Percentiles rank a stretch among this genome's conserved stretches.
Evolutionary conservation across 805 yeast species (phyloP).

Genomic region (Maudiozyma barnettii): DNA sequence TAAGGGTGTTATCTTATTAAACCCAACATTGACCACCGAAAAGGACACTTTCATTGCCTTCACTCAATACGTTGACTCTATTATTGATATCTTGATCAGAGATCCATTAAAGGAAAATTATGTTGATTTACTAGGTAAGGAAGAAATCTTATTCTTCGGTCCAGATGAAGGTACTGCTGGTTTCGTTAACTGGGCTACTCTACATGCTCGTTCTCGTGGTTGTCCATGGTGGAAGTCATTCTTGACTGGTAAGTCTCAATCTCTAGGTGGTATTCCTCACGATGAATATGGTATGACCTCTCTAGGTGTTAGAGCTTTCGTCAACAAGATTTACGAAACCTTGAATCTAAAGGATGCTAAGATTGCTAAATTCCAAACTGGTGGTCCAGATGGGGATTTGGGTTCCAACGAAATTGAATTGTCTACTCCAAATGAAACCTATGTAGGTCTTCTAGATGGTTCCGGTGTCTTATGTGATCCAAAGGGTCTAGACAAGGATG

Average conservation of each 20-base stretch:
- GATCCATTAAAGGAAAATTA: constrained; percentile 76
- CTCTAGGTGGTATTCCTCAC: constrained; percentile 95
- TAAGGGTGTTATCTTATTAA: constrained; percentile 88
- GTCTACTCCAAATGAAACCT: constrained; percentile 64
- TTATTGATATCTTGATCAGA: constrained; percentile 73
- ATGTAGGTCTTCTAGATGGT: constrained; percentile 88
- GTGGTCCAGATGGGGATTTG: constrained; percentile 98
- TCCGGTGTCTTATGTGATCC: constrained; percentile 93
- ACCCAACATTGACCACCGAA: constrained; percentile 60
- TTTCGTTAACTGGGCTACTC: constrained; percentile 94
- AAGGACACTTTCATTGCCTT: constrained; percentile 76
- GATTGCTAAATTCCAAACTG: constrained; percentile 83
- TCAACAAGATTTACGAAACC: constrained; percentile 78
- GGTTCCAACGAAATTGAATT: constrained; percentile 92
- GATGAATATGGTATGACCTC: constrained; percentile 98
- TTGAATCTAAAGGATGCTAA: constrained; percentile 47
- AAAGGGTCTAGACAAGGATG: constrained; percentile 72
- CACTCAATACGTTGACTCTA: constrained; percentile 84
- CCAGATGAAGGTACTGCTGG: constrained; percentile 99
- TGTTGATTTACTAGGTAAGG: constrained; percentile 73
- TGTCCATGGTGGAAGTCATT: constrained; percentile 98
- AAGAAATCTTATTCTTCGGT: constrained; percentile 91
- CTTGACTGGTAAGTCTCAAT: constrained; percentile 90
- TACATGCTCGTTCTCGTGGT: constrained; percentile 83
- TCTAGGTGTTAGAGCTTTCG: constrained; percentile 84